A percentile compares a stretch with the other conserved stretches of the same genome.
These are phyloP conservation scores for Blumeria graminis DNA, from an alignment of 2,329 filamentous ascomycete species.

Conservation along the genomic window DNA sequence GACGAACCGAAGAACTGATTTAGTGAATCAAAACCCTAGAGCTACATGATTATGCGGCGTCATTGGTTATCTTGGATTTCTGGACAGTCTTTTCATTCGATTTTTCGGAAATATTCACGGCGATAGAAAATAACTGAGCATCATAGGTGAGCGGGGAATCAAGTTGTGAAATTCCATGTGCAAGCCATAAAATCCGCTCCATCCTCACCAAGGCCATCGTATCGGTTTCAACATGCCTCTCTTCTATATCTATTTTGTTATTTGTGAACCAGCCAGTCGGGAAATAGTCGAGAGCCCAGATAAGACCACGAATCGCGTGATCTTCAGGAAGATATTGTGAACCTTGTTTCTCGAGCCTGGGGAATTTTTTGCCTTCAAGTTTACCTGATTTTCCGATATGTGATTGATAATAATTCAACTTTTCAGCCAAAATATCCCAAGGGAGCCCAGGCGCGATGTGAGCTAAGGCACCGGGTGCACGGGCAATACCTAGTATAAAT, in stretches of 20 bases:
- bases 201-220: conserved; percentile 8
- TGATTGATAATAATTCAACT: conserved; percentile 10
- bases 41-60: no score
- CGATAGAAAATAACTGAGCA: conserved; percentile 4
- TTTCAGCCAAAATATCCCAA: conserved; percentile 8
- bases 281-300: conserved; percentile 11
- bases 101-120: not conserved
- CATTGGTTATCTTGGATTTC: no score
- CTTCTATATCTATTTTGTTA: conserved; percentile 11
- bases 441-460: conserved; percentile 9
- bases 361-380: conserved; percentile 8
- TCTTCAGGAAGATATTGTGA: conserved; percentile 12
- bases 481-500: conserved; percentile 9
- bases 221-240: conserved; percentile 8
- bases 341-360: conserved; percentile 9
- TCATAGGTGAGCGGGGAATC: conserved; percentile 7
- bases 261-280: conserved; percentile 10
- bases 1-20: no score
- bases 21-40: no score
- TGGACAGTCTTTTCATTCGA: no score
- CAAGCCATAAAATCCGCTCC: conserved; percentile 10
- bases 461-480: conserved; percentile 6
- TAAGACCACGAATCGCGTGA: conserved; percentile 11
- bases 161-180: conserved; percentile 4
- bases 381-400: conserved; percentile 3